A percentile compares a stretch with the other conserved stretches of the same genome.
These are phyloP conservation scores for Mollisia scopiformis DNA, from an alignment of 2,329 filamentous ascomycete genomes.

Conservation along the genomic window DNA sequence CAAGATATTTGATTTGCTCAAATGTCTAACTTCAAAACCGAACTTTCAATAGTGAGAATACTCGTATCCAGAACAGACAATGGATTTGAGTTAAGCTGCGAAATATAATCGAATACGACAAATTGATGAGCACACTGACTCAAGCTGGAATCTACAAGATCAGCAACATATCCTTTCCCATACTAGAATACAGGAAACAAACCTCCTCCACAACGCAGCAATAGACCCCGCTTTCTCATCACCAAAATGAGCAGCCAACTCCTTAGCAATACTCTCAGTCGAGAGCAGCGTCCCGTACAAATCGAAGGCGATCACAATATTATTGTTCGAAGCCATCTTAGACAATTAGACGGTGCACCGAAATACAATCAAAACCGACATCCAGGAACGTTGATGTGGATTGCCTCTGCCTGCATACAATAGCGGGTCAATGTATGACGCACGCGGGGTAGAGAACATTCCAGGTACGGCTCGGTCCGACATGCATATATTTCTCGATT, in stretches of 20 bases:
- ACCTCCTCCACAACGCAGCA: slow-evolving; percentile 62
- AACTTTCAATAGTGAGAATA: too few relatives aligned
- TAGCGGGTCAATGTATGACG: slow-evolving; percentile 4
- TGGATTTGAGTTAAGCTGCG: too few relatives aligned
- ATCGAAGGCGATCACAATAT: slow-evolving; percentile 68
- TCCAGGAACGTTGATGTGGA: background rate
- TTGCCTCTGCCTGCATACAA: background rate
- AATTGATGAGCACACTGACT: background rate
- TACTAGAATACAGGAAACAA: background rate
- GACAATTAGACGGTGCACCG: background rate
- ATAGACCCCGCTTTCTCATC: slow-evolving; percentile 58
- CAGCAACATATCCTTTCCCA: background rate
- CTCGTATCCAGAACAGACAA: too few relatives aligned
- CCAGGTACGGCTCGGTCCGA: background rate
- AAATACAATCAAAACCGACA: background rate
- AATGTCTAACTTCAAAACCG: too few relatives aligned
- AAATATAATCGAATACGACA: background rate
- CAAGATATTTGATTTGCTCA: too few relatives aligned
- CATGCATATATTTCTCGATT: background rate
- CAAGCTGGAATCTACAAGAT: slow-evolving; percentile 54
- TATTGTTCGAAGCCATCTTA: slow-evolving; percentile 34
- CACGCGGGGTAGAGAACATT: slow-evolving; percentile 3
- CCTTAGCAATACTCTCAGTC: slow-evolving; percentile 66
- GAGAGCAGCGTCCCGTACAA: slow-evolving; percentile 76
- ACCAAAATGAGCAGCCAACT: slow-evolving; percentile 60